A percentile compares a stretch with the other conserved stretches of the same genome.
Evolutionary conservation across 805 yeast genomes (phyloP).

Genomic region (Dipodascopsis uninucleata): DNA sequence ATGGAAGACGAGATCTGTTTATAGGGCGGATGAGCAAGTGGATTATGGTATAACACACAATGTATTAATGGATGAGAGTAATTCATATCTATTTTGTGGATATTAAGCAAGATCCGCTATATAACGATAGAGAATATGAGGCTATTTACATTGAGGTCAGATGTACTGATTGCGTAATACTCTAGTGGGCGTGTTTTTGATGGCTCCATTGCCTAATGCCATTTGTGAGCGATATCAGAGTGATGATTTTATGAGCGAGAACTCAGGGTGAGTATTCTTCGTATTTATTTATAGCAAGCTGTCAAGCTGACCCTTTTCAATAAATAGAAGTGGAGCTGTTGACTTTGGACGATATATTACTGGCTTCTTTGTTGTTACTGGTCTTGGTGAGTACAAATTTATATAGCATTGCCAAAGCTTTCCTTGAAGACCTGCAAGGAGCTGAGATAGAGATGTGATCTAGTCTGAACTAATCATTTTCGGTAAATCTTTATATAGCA

Average conservation of each 20-base stretch:
- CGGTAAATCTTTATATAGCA: conserved; percentile 31
- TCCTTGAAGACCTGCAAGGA: too few species aligned
- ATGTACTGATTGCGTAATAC: neutral
- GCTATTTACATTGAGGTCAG: neutral
- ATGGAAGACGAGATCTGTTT: too few species aligned
- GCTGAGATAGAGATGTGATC: too few species aligned
- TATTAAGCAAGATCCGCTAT: too few species aligned
- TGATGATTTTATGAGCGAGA: conserved; percentile 64
- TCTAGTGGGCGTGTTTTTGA: conserved; percentile 53
- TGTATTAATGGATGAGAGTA: too few species aligned
- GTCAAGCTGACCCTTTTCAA: conserved; percentile 1
- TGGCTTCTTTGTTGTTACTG: conserved; percentile 72
- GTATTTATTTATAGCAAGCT: neutral
- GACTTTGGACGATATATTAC: conserved; percentile 79
- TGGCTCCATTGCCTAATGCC: conserved; percentile 72
- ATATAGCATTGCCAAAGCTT: too few species aligned
- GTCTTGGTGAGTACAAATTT: conserved; percentile 46
- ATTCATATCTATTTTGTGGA: too few species aligned
- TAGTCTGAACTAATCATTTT: too few species aligned
- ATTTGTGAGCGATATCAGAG: conserved; percentile 45
- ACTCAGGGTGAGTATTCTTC: conserved; percentile 38
- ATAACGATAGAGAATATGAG: too few species aligned
- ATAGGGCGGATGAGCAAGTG: too few species aligned
- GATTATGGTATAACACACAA: too few species aligned
- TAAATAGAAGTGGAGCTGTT: conserved; percentile 44